Percentiles rank a stretch among this genome's conserved stretches.
These are phyloP conservation scores for Candida chauliodis DNA, from an alignment of 805 yeast genomes.

Conservation along the genomic window DNA sequence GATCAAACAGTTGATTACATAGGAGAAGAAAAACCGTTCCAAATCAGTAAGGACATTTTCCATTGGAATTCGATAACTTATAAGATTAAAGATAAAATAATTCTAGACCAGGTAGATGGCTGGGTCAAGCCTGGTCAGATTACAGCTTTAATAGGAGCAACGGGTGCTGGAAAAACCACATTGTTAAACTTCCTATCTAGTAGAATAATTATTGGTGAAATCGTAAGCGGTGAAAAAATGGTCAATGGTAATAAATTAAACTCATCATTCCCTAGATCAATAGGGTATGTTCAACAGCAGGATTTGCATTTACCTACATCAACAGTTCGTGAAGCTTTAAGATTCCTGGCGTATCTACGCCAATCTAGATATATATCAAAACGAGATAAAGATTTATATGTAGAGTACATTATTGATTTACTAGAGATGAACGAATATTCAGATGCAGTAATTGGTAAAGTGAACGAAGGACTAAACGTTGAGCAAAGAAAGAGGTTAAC, in stretches of 20 bases:
- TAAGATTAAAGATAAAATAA: conserved; percentile 30
- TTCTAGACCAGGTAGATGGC: conserved; percentile 46
- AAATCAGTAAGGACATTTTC: conserved; percentile 20
- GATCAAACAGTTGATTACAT: conserved; percentile 21
- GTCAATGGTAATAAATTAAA: conserved; percentile 65
- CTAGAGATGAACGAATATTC: background rate
- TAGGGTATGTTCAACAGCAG: conserved; percentile 8
- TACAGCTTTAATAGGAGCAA: background rate
- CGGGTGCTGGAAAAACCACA: background rate
- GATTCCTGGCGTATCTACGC: background rate
- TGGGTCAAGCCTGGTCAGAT: conserved; percentile 71
- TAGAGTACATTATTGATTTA: background rate
- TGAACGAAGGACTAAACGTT: background rate
- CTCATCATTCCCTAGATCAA: conserved; percentile 64
- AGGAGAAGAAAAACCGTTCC: conserved; percentile 1
- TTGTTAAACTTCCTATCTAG: conserved; percentile 57
- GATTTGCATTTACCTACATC: background rate
- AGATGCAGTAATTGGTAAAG: background rate
- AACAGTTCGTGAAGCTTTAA: background rate
- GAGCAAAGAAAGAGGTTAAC: background rate
- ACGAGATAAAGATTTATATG: background rate
- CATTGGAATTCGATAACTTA: conserved; percentile 38
- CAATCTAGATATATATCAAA: background rate
- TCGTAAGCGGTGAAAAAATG: conserved; percentile 47
- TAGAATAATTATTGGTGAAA: conserved; percentile 25